Evolutionary conservation across 2,329 filamentous ascomycete genomes (phyloP), one percentile per base, ranked within the genome.

Genomic region (Juglanconis juglandina): DNA sequence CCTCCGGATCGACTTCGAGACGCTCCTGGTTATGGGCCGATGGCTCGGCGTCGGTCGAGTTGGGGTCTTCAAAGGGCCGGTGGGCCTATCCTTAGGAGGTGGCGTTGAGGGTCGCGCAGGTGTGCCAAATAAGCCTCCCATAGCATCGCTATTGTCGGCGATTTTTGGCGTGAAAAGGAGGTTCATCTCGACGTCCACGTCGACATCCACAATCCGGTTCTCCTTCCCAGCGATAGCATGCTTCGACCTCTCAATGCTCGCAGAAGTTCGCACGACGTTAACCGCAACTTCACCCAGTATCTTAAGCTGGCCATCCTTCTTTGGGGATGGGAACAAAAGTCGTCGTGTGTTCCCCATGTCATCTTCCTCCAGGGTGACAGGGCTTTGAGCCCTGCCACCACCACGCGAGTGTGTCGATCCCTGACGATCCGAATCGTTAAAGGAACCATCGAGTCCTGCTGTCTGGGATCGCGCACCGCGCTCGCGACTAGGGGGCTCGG

Each of bases 321-420:
- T 81, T 2, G 90, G 90, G 0, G 89, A 92, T 1, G 91, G 89
- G 68, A 95, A 95, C 1, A 95, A 79, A 2, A 93, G 74, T 60
- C 91, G 81, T 62, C 89, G 82, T 0, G 89, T 92, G 55, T 71
- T 75, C 39, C 83, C 84, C 53, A 83, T 75, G 39, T 81, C 79
- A 54, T 78, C 67, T 46, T 82, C 77, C 39, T 81, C 79, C 5
- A 83, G 65, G 34, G 79, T 75, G 39, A 87, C 84, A 14, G 85
- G 85, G 66, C 81, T 86, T 53, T 82, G 75, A 14, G 77, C 80
- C 35, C 82, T 84, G 50, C 84, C 85, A 62, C 77, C 81, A 35
- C 77, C 81, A 65, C 77, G 73, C n/a, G 83, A 84, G 64, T 82
- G 80, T n/a, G 77, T 78, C 42, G 82, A 84, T 13, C 77, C 75